Evolutionary conservation across 1,284 basidiomycete species (phyloP).

Genomic region (Xerocomus cyaneibrunnescens): DNA sequence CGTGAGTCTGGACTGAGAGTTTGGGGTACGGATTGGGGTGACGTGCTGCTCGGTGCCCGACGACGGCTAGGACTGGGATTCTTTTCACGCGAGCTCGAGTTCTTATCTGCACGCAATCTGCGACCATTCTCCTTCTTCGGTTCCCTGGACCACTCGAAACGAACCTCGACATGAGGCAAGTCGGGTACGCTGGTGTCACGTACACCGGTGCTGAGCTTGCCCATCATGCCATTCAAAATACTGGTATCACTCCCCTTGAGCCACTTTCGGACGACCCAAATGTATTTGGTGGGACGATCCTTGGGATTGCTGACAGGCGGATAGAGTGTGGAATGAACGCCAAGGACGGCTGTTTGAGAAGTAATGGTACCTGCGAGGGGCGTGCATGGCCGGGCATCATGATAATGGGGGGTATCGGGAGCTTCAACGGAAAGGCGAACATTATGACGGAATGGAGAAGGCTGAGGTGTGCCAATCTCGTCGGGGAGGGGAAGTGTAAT

Average conservation of each 20-base stretch:
- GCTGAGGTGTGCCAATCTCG: conserved; percentile 14
- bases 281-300: conserved; percentile 61
- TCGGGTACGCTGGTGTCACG: conserved; percentile 18
- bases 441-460: conserved; percentile 11
- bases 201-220: conserved; percentile 32
- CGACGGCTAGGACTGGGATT: conserved; percentile 11
- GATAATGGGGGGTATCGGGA: conserved; percentile 8
- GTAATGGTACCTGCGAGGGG: conserved; percentile 20
- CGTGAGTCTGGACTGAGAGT: conserved; percentile 10
- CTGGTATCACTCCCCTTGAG: conserved; percentile 54
- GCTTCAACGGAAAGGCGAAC: conserved; percentile 16
- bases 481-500: conserved; percentile 14
- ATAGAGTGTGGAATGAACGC: conserved; percentile 57
- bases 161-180: conserved; percentile 53
- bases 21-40: conserved; percentile 6
- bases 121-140: conserved; percentile 31
- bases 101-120: conserved; percentile 22
- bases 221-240: conserved; percentile 43
- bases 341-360: conserved; percentile 59
- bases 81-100: conserved; percentile 8
- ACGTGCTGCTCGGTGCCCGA: not conserved
- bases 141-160: conserved; percentile 72
- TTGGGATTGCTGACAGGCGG: conserved; percentile 42
- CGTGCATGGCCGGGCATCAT: conserved; percentile 20
- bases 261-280: conserved; percentile 84